Evolutionary conservation across 345 rosid genomes (phyloP).

Genomic region (Pseudoturritis turrita): DNA sequence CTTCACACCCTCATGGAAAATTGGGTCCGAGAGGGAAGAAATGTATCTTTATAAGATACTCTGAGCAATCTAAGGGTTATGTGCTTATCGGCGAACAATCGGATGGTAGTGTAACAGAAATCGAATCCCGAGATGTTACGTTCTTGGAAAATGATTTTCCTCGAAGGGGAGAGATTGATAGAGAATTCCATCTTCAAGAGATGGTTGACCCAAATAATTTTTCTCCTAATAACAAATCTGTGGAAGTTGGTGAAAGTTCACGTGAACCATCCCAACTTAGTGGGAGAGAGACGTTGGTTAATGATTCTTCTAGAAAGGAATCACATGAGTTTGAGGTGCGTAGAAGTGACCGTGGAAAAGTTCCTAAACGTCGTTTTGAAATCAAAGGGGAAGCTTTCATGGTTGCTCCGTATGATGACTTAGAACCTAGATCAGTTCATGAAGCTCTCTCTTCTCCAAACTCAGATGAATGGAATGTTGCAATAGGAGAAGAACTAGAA

Average conservation of each 20-base stretch:
- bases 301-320: not conserved
- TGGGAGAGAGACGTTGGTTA: not conserved
- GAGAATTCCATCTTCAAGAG: not conserved
- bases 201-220: not conserved
- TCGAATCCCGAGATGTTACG: constrained; percentile 5
- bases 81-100: not conserved
- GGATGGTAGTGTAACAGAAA: not conserved
- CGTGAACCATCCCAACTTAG: not conserved
- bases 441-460: not conserved
- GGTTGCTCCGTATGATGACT: not conserved
- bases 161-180: not conserved
- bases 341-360: not conserved
- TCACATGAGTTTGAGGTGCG: not conserved
- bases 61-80: not conserved
- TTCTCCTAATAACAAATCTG: not conserved
- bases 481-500: not conserved
- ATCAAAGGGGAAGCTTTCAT: not conserved
- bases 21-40: not conserved
- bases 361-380: not conserved
- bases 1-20: not conserved
- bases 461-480: not conserved
- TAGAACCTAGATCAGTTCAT: not conserved
- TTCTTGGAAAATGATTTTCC: constrained; percentile 21
- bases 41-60: not conserved
- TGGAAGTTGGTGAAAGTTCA: not conserved